Percentiles rank a stretch among this genome's conserved stretches.
phyloP scores from a whole-genome alignment of 2,329 filamentous ascomycete species.

The Thielaviopsis euricoi region DNA sequence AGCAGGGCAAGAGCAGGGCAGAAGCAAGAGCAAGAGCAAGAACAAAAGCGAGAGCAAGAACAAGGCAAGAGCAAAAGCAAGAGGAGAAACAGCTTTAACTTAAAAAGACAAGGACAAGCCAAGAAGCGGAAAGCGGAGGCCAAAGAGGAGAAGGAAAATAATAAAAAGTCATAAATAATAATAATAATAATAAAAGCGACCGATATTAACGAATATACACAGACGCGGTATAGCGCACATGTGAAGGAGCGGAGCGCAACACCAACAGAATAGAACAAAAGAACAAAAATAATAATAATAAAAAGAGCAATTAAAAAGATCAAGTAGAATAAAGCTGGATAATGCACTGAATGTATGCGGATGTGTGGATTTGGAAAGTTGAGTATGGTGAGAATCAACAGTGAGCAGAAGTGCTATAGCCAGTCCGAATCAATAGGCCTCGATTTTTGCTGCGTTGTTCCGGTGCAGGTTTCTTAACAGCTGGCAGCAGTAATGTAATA shows the following conservation, averaged over 20 bases:
- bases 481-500: no score
- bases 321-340: not conserved
- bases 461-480: not conserved
- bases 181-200: not conserved
- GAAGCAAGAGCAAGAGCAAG: no score
- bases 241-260: not conserved
- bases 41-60: no score
- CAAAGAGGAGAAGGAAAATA: not conserved
- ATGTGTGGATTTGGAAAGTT: not conserved
- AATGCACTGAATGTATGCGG: not conserved
- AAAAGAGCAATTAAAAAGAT: not conserved
- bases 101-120: not conserved
- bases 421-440: not conserved
- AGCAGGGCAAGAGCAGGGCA: no score
- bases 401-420: no score
- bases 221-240: not conserved
- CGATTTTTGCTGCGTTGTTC: not conserved
- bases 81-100: not conserved
- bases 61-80: no score
- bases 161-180: not conserved
- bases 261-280: not conserved
- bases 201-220: not conserved
- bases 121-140: not conserved
- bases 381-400: no score
- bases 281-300: no score